Base-by-base conservation (phyloP, 1,284 basidiomycete species). In the Phenoliferia sp. region DNA sequence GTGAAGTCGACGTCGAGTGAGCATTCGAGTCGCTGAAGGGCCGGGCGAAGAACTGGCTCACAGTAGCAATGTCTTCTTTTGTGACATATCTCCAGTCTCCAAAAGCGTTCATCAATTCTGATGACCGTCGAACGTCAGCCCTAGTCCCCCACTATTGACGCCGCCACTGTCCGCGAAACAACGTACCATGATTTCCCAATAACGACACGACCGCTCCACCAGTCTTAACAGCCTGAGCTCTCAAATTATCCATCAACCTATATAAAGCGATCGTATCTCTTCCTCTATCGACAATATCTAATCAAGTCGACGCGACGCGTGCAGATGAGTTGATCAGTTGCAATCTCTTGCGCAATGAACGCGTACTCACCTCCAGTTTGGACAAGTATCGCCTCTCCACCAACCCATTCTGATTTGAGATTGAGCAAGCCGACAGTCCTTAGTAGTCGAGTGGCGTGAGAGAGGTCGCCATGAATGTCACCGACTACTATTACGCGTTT, bases 261-360 rank as follows among this genome's bases (percentile, higher is more conserved):
- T 90, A 95, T 29, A 95, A 83, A 62, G 86, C 84, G 59, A 92
- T 88, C 0, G 92, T 94, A 79, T 94, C 90, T 55, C 89, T 87
- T 1, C 93, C 93, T 74, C 90, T 58, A 59, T 94, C 92, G 69
- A 95, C 89, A 57, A 95, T 94, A 78, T 96, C 93, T 70, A 35
- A 1, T 2, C 7, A 50, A 3, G n/a, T 3, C 16, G 19, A 3
- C 1, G 15, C 32, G 17, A 5, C 22, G 36, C 10, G 32, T 3
- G 17, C 4, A 61, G 9, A 22, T 12, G 26, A 34, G 2, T 6
- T 31, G 26, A 12, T 52, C 29, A 61, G 60, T 32, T 44, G 44
- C 5, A 35, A 12, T 26, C 39, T n/a, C 7, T 4, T 16, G 7
- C 26, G 28, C 22, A 29, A 3, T 7, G 32, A 22, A 29, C 5